phyloP scores from a whole-genome alignment of 805 yeast genomes.

The Schwanniomyces sp. region DNA sequence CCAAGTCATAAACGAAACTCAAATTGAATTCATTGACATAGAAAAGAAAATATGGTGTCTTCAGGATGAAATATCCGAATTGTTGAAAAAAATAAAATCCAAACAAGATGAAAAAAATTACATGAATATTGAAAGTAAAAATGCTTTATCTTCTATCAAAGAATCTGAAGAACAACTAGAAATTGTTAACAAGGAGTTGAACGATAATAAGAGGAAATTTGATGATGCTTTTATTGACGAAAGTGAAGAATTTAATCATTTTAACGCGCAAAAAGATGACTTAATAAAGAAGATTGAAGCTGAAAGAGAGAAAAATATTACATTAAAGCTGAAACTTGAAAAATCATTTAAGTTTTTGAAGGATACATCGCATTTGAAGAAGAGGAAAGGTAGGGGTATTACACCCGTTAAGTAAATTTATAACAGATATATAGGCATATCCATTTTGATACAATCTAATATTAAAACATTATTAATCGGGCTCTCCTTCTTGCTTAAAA shows the following conservation, averaged over 20 bases:
- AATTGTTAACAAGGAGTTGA: constrained; percentile 17
- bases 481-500: constrained; percentile 67
- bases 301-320: constrained; percentile 22
- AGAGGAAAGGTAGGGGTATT: constrained; percentile 39
- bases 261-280: constrained; percentile 17
- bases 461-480: constrained; percentile 82
- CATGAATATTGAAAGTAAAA: constrained; percentile 56
- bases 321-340: constrained; percentile 26
- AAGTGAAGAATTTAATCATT: constrained; percentile 16
- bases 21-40: constrained; percentile 26
- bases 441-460: constrained; percentile 68
- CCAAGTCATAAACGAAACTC: constrained; percentile 15
- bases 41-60: constrained; percentile 46
- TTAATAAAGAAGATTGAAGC: constrained; percentile 19
- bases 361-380: constrained; percentile 42
- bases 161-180: constrained; percentile 41
- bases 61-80: constrained; percentile 43
- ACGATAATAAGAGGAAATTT: constrained; percentile 16
- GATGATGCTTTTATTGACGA: constrained; percentile 19
- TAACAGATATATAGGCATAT: constrained; percentile 73
- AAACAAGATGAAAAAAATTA: constrained; percentile 61
- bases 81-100: constrained; percentile 45
- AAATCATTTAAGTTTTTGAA: constrained; percentile 32
- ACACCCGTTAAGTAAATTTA: constrained; percentile 31
- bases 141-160: constrained; percentile 49